These are phyloP conservation scores for Eucalyptus globulus DNA, from an alignment of 345 rosid genomes.

Conservation along the genomic window DNA sequence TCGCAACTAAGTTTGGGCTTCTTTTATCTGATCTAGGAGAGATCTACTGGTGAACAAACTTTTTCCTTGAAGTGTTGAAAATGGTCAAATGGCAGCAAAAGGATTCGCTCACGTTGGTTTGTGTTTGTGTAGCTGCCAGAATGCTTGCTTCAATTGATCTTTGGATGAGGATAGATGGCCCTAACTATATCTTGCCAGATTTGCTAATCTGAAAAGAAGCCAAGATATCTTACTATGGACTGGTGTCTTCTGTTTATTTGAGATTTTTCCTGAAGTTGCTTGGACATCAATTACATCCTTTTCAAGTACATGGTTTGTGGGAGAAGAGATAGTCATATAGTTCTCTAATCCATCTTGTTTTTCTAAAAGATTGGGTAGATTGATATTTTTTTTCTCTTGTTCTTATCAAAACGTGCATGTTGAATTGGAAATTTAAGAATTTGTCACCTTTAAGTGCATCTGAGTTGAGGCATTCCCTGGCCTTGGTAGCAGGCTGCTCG, in stretches of 20 bases:
- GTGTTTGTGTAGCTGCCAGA: not conserved
- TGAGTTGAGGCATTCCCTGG: constrained; percentile 53
- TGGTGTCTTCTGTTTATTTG: not conserved
- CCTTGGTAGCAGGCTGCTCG: constrained; percentile 96
- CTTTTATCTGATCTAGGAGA: not conserved
- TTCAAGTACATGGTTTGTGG: not conserved
- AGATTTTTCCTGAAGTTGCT: not conserved
- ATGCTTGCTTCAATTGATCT: not conserved
- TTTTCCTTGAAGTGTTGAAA: not conserved
- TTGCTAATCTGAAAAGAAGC: not conserved
- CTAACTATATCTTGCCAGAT: not conserved
- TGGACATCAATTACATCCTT: not conserved
- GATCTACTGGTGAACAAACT: not conserved
- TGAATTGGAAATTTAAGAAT: not conserved
- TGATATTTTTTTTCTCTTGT: not conserved
- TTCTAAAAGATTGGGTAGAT: not conserved
- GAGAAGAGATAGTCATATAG: not conserved
- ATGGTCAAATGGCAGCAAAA: not conserved
- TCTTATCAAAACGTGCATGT: not conserved
- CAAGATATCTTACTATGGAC: not conserved
- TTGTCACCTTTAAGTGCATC: not conserved
- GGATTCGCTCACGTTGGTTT: not conserved
- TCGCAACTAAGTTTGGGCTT: not conserved
- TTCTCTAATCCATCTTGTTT: not conserved
- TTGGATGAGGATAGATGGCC: not conserved